These are phyloP conservation scores for Zygotorulaspora sp. DNA, from an alignment of 805 yeast genomes.

Conservation along the genomic window DNA sequence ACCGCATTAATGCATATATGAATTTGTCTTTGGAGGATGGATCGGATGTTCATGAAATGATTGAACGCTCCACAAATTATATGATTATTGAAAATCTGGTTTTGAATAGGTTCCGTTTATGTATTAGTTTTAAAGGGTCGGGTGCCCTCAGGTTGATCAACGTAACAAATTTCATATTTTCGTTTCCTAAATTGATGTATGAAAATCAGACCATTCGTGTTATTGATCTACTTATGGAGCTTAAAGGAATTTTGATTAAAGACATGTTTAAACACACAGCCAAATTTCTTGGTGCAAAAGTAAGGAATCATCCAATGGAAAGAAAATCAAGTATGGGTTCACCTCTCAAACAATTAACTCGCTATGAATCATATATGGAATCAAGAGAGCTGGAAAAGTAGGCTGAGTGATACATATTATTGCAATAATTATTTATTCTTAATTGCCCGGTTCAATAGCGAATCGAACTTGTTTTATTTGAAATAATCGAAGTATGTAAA, in stretches of 20 bases:
- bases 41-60: conserved; percentile 56
- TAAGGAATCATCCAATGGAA: conserved; percentile 34
- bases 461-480: too few species aligned
- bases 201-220: conserved; percentile 66
- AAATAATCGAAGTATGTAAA: too few species aligned
- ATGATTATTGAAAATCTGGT: conserved; percentile 60
- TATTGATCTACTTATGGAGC: conserved; percentile 56
- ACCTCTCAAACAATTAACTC: conserved; percentile 10
- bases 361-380: conserved; percentile 8
- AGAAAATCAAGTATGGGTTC: conserved; percentile 1
- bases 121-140: conserved; percentile 73
- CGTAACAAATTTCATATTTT: conserved; percentile 66
- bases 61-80: conserved; percentile 66
- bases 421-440: too few species aligned
- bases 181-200: conserved; percentile 57
- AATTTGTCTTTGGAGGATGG: conserved; percentile 15
- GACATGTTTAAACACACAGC: conserved; percentile 65
- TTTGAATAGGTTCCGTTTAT: conserved; percentile 47
- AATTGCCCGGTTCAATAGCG: too few species aligned
- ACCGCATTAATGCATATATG: conserved; percentile 12
- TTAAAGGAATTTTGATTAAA: conserved; percentile 61
- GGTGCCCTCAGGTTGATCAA: conserved; percentile 67
- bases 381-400: conserved; percentile 5
- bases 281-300: conserved; percentile 70
- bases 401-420: too few species aligned